phyloP scores from a whole-genome alignment of 805 yeast genomes.

The Zygoascus ofunaensis region DNA sequence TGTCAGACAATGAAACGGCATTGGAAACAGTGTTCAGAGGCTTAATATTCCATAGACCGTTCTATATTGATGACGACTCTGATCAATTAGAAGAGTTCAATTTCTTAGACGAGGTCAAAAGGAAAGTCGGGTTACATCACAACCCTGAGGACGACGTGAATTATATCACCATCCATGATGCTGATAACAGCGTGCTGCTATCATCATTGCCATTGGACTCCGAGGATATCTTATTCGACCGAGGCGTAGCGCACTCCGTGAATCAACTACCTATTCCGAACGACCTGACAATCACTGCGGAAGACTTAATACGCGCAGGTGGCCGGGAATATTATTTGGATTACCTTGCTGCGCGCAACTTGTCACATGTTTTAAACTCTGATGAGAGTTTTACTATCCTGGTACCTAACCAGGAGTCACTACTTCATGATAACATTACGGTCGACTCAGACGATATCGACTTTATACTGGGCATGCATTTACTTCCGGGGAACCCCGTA shows the following conservation, averaged over 20 bases:
- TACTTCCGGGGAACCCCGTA: constrained; percentile 49
- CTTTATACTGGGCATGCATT: constrained; percentile 56
- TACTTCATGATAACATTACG: constrained; percentile 44
- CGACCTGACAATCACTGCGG: constrained; percentile 41
- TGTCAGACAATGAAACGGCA: constrained; percentile 43
- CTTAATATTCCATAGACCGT: constrained; percentile 49
- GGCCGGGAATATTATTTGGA: constrained; percentile 39
- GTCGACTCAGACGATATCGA: constrained; percentile 36
- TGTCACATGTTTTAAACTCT: constrained; percentile 36
- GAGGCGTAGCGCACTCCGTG: constrained; percentile 78
- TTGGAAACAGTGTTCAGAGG: constrained; percentile 48
- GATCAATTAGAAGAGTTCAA: constrained; percentile 10
- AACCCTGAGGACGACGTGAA: constrained; percentile 17
- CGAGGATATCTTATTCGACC: constrained; percentile 63
- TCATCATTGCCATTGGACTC: constrained; percentile 23
- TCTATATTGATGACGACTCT: constrained; percentile 53
- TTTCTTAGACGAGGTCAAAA: constrained; percentile 17
- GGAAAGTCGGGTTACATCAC: constrained; percentile 12
- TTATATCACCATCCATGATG: constrained; percentile 11
- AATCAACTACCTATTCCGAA: constrained; percentile 49
- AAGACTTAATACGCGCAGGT: constrained; percentile 49
- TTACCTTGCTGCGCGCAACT: constrained; percentile 39
- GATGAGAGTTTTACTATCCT: constrained; percentile 49
- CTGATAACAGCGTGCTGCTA: constrained; percentile 1
- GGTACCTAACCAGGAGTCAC: constrained; percentile 56